Evolutionary conservation across 2,329 filamentous ascomycete genomes (phyloP), one percentile per base, ranked within the genome.

Genomic region (Trichophyton mentagrophytes): DNA sequence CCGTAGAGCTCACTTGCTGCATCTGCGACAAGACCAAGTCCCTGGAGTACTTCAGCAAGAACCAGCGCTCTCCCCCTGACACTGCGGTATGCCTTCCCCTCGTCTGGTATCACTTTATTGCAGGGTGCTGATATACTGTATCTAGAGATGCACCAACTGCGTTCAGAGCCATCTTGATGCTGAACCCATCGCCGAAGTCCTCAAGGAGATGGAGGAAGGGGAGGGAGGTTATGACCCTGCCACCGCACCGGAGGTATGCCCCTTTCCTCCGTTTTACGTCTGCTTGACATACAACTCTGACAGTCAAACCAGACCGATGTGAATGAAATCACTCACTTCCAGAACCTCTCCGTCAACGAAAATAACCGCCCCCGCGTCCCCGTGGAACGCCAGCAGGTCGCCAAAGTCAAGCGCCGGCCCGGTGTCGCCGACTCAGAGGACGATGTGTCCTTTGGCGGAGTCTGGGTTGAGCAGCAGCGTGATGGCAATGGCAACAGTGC

Each of bases 1-100:
- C 72, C 1, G 68, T 73, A 3, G 81, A 83, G 64, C 66, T 82
- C 30, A 70, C 72, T 7, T 84, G 81, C 65, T 67, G 64, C 36
- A 69, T 76, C 42, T 84, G 82, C 66, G 67, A 73, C 20, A 66
- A 73, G 61, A 73, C 69, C 1, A 81, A 81, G 65, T 70, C 73
- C 0, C 61, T 81, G 1, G 75, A 79, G 4, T 70, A 72, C 0
- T 84, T 82, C 64, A 75, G 77, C 17, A 82, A 80, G 64, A 65
- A 65, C 5, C 77, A 81, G 69, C 73, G 80, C 13, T 70, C 67
- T 30, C 74, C 77, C 46, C 72, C 74, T 1, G 79, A 78, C 61
- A 67, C 65, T 44, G 76, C 75, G 27, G 79, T 80, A 75, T 63
- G 77, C 70, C 30, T 63, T 56, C 40, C 6, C 47, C 7, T 15